Conservation (phyloP, 208 protist genomes). For the Leishmania tarentolae region DNA sequence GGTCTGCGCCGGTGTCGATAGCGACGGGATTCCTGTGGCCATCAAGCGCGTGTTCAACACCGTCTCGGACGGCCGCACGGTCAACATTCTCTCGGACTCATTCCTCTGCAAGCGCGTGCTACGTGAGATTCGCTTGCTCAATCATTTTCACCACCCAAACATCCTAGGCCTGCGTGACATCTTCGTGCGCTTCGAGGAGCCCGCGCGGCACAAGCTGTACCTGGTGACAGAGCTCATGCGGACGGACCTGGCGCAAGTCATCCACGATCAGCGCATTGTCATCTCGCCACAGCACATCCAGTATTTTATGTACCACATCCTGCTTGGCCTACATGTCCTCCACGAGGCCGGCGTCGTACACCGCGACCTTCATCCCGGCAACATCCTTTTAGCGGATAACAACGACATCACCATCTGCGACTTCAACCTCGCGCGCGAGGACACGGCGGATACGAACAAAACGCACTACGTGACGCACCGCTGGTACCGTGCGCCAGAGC, state of each 20-base stretch:
- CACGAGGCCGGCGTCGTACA: constrained; percentile 91
- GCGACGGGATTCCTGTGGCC: constrained; percentile 63
- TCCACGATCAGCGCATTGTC: constrained; percentile 95
- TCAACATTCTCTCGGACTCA: constrained; percentile 87
- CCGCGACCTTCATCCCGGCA: constrained; percentile 91
- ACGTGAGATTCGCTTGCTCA: constrained; percentile 93
- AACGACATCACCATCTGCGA: constrained; percentile 96
- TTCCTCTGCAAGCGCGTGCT: constrained; percentile 93
- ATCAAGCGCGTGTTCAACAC: constrained; percentile 91
- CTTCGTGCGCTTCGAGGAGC: constrained; percentile 84
- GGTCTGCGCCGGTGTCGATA: constrained; percentile 80
- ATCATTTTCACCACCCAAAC: constrained; percentile 96
- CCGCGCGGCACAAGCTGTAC: constrained; percentile 95
- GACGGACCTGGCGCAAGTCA: constrained; percentile 93
- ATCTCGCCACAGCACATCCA: constrained; percentile 95
- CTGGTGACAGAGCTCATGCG: constrained; percentile 97
- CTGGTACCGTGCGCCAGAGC: constrained; percentile 98
- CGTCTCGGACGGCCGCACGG: constrained; percentile 74
- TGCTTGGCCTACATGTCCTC: constrained; percentile 94
- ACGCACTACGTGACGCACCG: constrained; percentile 96
- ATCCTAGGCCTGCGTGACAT: constrained; percentile 95
- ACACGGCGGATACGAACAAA: constrained; percentile 83
- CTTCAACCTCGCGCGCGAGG: constrained; percentile 96
- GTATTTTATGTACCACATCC: constrained; percentile 97
- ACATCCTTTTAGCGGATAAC: constrained; percentile 90